Percentiles rank a stretch among this genome's conserved stretches.
Conservation (phyloP, 345 rosid species). For the Pugionium cornutum region DNA sequence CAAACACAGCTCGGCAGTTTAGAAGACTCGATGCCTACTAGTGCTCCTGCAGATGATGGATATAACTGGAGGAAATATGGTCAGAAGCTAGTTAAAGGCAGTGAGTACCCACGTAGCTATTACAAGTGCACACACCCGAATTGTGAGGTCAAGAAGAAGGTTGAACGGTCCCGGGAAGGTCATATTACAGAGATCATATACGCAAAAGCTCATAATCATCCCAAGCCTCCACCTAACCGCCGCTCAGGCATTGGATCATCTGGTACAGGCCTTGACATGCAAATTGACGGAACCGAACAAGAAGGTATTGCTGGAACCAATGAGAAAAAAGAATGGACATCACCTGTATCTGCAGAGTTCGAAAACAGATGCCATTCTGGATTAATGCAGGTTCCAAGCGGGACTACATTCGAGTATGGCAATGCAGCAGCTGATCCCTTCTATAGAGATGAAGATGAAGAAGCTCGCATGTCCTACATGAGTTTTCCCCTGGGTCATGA, state of each 20-base stretch:
- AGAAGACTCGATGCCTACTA: constrained; percentile 49
- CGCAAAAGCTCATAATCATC: constrained; percentile 75
- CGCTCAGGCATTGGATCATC: constrained; percentile 59
- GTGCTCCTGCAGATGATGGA: constrained; percentile 75
- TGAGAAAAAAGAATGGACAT: constrained; percentile 61
- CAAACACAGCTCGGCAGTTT: constrained; percentile 50
- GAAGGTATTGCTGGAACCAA: constrained; percentile 26
- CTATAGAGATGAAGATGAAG: constrained; percentile 66
- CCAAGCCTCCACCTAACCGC: constrained; percentile 68
- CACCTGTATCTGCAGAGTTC: constrained; percentile 56
- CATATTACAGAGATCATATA: constrained; percentile 92
- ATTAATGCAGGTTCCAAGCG: constrained; percentile 49
- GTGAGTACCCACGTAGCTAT: constrained; percentile 94
- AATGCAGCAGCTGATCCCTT: constrained; percentile 47
- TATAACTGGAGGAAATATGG: constrained; percentile 97
- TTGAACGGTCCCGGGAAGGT: constrained; percentile 87
- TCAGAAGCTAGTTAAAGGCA: constrained; percentile 93
- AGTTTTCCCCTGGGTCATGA: constrained; percentile 51
- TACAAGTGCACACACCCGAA: constrained; percentile 88
- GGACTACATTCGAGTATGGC: constrained; percentile 53
- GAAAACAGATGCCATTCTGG: constrained; percentile 48
- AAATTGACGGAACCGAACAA: constrained; percentile 54
- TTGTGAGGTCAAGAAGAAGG: constrained; percentile 89
- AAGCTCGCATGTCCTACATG: constrained; percentile 62
- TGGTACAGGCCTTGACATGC: constrained; percentile 49